Base-by-base conservation (phyloP, 2,329 filamentous ascomycete species). In the Arthroderma uncinatum region DNA sequence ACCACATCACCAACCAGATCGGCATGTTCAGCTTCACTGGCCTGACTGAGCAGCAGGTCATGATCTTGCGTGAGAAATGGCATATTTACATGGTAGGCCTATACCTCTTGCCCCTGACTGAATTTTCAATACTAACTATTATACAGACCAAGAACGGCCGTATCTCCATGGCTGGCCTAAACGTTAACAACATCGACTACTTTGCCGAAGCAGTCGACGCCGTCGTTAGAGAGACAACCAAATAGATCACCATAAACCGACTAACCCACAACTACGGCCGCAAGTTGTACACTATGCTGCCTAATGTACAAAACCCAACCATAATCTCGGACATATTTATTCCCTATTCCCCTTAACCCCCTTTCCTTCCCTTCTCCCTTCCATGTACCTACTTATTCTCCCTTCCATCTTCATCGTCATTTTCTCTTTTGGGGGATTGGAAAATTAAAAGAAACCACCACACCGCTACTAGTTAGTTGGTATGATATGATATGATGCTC, bases 91-190 rank as follows among this genome's bases (percentile, higher is more conserved):
- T 78, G 76, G 72, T 74, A 59, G 59, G 67, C 65, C 12, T 44
- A 1, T 47, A 19, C 33, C 16, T 9, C 25, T 40, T 58, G 7
- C 34, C 19, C 33, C 39, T 19, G 21, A 19, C n/a, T 42, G 57
- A 19, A 40, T 50, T n/a, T n/a, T 57, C 52, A 44, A 23, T 39
- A 57, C n/a, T 33, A 37, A 14, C 33, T 3, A 16, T 40, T 48
- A 4, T 9, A 7, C n/a, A 74, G 72, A 97, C 92, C 63, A 96
- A 96, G 82, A 98, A 98, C 69, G 93, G 93, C 21, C 86, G 93
- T 53, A 95, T 97, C 74, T 94, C 88, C 70, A 97, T 98, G 92
- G 93, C 93, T 4, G 93, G 93, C n/a, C 76, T 97, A 63, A 97
- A 97, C 73, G 87, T 88, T 25, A 76, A 85, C 67, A 98, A 97